Conservation (phyloP, 164 flowering plant species). For the Houttuynia cordata region DNA sequence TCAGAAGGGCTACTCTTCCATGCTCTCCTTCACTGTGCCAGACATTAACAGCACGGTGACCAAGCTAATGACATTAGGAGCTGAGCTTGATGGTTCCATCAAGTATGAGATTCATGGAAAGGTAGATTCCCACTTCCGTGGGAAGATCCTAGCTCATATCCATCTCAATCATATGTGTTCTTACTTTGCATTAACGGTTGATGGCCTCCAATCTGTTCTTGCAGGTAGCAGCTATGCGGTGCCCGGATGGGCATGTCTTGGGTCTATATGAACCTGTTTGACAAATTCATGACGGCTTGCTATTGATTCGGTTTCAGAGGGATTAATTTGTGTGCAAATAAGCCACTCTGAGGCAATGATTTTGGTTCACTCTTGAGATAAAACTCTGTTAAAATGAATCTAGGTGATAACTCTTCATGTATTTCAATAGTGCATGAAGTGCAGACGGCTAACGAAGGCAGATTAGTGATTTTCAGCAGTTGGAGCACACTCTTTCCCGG, state of each 20-base stretch:
- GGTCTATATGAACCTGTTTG: constrained; percentile 71
- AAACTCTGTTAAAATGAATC: no score
- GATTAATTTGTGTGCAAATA: no score
- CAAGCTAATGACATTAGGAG: constrained; percentile 76
- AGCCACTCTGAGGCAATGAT: no score
- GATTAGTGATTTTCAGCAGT: no score
- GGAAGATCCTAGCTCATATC: background rate
- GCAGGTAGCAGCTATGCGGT: constrained; percentile 79
- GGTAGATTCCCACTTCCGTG: constrained; percentile 39
- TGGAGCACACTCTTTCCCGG: no score
- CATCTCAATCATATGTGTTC: no score
- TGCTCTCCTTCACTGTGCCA: constrained; percentile 44
- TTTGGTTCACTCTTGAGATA: no score
- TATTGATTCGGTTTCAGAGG: background rate
- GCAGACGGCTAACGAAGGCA: no score
- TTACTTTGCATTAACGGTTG: background rate
- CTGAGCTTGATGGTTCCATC: constrained; percentile 82
- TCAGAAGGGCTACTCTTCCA: constrained; percentile 66
- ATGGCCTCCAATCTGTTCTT: constrained; percentile 2
- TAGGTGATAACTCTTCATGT: no score
- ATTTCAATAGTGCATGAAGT: no score
- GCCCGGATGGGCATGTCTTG: constrained; percentile 76
- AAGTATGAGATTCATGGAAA: constrained; percentile 85
- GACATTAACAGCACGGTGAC: constrained; percentile 67
- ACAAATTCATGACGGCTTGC: background rate